phyloP scores from a whole-genome alignment of 805 yeast species.

The Candida bentonensis region DNA sequence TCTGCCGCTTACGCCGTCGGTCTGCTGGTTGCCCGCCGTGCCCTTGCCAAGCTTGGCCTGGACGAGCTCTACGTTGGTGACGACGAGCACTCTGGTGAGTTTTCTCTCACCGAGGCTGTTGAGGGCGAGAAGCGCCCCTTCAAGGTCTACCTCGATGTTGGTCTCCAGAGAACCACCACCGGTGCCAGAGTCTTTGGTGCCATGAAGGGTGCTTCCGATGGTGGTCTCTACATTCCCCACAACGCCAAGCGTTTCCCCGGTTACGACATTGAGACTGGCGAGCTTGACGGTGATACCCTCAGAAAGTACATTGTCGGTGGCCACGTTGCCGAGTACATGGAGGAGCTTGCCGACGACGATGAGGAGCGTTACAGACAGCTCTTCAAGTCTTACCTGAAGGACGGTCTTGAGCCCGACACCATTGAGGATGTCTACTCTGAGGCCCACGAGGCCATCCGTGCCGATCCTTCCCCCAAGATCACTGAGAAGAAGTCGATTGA shows the following conservation, averaged over 20 bases:
- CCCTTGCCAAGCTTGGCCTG: conserved; percentile 91
- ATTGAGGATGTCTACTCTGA: conserved; percentile 88
- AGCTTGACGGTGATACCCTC: conserved; percentile 90
- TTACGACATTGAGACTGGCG: conserved; percentile 98
- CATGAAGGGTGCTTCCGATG: conserved; percentile 99
- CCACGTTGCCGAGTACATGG: conserved; percentile 99
- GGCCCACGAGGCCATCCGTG: conserved; percentile 96
- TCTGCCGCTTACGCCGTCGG: conserved; percentile 99
- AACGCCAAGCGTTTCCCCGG: conserved; percentile 99
- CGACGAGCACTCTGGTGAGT: conserved; percentile 99
- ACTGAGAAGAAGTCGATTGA: conserved; percentile 91
- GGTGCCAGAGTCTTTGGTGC: conserved; percentile 99
- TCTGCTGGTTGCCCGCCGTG: conserved; percentile 97
- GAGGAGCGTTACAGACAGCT: conserved; percentile 97
- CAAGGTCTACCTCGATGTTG: conserved; percentile 98
- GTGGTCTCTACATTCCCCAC: conserved; percentile 99
- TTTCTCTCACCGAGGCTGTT: conserved; percentile 94
- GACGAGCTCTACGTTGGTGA: conserved; percentile 98
- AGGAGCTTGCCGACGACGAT: conserved; percentile 99
- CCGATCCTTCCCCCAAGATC: conserved; percentile 81
- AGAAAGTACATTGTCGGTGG: conserved; percentile 99
- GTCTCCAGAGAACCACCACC: conserved; percentile 99
- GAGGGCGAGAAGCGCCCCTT: conserved; percentile 99
- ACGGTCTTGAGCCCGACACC: conserved; percentile 93
- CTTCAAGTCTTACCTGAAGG: conserved; percentile 93